Evolutionary conservation across 805 yeast species (phyloP).

Genomic region (Candida tammaniensis): DNA sequence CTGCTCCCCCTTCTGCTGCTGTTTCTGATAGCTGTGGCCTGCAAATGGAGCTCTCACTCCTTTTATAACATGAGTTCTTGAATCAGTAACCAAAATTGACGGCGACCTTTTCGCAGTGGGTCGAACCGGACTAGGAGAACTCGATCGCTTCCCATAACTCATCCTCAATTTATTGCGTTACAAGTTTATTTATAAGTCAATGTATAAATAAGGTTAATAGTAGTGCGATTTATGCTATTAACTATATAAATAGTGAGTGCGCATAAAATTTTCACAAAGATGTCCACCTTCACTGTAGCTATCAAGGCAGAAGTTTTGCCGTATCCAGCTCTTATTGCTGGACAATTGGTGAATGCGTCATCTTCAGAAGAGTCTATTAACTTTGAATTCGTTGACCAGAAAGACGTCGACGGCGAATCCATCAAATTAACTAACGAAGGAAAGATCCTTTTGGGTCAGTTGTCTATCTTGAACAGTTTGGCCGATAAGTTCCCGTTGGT

Average conservation of each 20-base stretch:
- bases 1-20: slow-evolving; percentile 14
- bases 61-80: slow-evolving; percentile 53
- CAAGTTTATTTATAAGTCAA: background rate
- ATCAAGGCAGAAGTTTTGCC: slow-evolving; percentile 85
- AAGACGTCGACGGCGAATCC: slow-evolving; percentile 43
- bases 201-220: background rate
- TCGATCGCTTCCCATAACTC: slow-evolving; percentile 4
- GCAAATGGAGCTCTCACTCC: slow-evolving; percentile 78
- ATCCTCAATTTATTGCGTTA: slow-evolving; percentile 1
- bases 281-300: slow-evolving; percentile 62
- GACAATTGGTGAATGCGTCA: slow-evolving; percentile 60
- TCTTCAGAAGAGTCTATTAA: slow-evolving; percentile 46
- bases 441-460: slow-evolving; percentile 38
- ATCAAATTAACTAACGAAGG: slow-evolving; percentile 46
- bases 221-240: too few relatives aligned
- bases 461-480: slow-evolving; percentile 47
- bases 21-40: slow-evolving; percentile 50
- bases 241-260: too few relatives aligned
- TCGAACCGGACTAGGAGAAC: slow-evolving; percentile 5
- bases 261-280: slow-evolving; percentile 10
- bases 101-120: slow-evolving; percentile 88
- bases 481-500: slow-evolving; percentile 52
- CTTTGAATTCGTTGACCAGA: slow-evolving; percentile 70
- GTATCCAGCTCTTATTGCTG: slow-evolving; percentile 75
- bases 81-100: slow-evolving; percentile 88